phyloP scores from a whole-genome alignment of 164 flowering plant genomes.

The Pachysandra terminalis region DNA sequence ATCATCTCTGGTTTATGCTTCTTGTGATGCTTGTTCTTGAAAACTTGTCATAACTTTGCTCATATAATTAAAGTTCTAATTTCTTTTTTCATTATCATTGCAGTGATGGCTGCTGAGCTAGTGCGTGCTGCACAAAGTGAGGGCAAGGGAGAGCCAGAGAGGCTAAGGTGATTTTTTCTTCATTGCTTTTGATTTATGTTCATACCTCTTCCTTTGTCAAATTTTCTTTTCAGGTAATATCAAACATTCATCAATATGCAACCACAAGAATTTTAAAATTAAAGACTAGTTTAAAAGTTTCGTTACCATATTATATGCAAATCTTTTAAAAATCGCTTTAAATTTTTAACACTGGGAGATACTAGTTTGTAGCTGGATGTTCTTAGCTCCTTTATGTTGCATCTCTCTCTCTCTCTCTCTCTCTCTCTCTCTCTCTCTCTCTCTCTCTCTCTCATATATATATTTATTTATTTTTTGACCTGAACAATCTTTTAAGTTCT shows the following conservation, averaged over 20 bases:
- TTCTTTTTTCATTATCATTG: conserved; percentile 12
- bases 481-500: too few relatives aligned
- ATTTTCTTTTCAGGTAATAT: not conserved
- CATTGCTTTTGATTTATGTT: not conserved
- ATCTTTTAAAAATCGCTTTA: too few relatives aligned
- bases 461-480: too few relatives aligned
- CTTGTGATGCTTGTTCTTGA: not conserved
- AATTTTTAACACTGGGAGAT: not conserved
- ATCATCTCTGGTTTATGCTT: too few relatives aligned
- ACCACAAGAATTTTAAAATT: not conserved
- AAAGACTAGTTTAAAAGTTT: not conserved
- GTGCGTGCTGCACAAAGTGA: conserved; percentile 72
- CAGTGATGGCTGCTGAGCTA: conserved; percentile 99
- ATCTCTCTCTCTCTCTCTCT: too few relatives aligned
- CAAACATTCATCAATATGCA: not conserved
- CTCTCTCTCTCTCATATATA: too few relatives aligned
- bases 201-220: not conserved
- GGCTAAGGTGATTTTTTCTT: conserved; percentile 54
- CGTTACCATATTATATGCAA: not conserved
- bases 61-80: not conserved
- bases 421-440: too few relatives aligned
- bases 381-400: too few relatives aligned
- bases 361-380: not conserved
- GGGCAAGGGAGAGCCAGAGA: conserved; percentile 62
- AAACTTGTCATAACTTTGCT: not conserved